Conservation (phyloP, 371 early-diverging fungal genomes). For the Saksenaea oblongispora region DNA sequence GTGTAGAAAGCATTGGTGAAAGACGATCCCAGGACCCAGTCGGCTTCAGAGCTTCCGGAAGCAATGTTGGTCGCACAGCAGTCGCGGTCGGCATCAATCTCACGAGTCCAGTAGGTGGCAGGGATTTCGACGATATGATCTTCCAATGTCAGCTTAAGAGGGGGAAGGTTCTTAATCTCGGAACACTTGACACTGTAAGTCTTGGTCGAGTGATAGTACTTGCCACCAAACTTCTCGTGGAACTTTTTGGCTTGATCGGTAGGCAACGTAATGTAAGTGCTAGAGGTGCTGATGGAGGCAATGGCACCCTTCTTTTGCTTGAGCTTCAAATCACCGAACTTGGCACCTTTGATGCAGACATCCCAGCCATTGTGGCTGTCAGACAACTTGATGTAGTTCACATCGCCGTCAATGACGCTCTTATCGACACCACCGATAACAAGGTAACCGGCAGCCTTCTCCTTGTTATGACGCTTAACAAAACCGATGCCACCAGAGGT, state of each 20-base stretch:
- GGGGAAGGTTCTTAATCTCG: slow-evolving; percentile 37
- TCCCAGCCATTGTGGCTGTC: slow-evolving; percentile 40
- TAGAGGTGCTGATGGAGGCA: slow-evolving; percentile 41
- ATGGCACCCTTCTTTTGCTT: slow-evolving; percentile 33
- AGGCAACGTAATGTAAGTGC: slow-evolving; percentile 43
- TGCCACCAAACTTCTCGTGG: slow-evolving; percentile 38
- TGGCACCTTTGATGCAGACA: slow-evolving; percentile 40
- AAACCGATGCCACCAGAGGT: slow-evolving; percentile 36
- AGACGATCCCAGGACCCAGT: slow-evolving; percentile 43
- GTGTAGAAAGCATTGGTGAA: slow-evolving; percentile 53
- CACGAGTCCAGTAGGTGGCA: slow-evolving; percentile 45
- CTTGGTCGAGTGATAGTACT: slow-evolving; percentile 35
- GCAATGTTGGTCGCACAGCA: slow-evolving; percentile 47
- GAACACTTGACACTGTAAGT: slow-evolving; percentile 49
- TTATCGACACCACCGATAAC: slow-evolving; percentile 49
- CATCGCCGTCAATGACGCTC: slow-evolving; percentile 37
- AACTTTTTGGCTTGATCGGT: slow-evolving; percentile 50
- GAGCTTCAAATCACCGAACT: slow-evolving; percentile 32
- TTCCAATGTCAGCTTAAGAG: slow-evolving; percentile 39
- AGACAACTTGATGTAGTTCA: slow-evolving; percentile 32
- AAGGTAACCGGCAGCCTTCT: slow-evolving; percentile 45
- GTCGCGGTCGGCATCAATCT: slow-evolving; percentile 28
- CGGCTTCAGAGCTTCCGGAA: slow-evolving; percentile 36
- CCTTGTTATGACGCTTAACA: slow-evolving; percentile 27
- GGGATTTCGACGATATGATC: slow-evolving; percentile 35